phyloP scores from a whole-genome alignment of 2,329 filamentous ascomycete genomes.

The Tolypocladium inflatum region DNA sequence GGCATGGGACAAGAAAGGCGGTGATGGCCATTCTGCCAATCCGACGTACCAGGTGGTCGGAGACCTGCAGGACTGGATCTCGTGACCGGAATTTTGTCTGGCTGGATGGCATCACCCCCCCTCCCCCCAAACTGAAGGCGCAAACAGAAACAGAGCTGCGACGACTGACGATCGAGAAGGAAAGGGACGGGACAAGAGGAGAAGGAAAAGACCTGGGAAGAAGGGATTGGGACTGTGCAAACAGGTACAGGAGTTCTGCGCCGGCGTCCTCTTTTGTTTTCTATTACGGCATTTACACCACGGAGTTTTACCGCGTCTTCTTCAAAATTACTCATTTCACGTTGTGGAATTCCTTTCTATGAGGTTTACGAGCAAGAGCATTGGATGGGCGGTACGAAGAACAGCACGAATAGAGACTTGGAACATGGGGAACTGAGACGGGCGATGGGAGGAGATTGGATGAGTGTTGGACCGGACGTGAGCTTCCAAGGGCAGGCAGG shows the following conservation, averaged over 20 bases:
- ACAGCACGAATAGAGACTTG: neutral
- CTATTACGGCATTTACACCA: neutral
- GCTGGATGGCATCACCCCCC: neutral
- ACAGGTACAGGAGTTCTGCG: conserved; percentile 5
- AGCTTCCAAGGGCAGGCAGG: neutral
- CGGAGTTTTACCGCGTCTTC: neutral
- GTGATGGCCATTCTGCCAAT: conserved; percentile 29
- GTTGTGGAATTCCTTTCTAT: too few relatives aligned
- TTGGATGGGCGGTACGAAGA: neutral
- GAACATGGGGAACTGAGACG: neutral
- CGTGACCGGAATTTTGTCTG: conserved; percentile 8
- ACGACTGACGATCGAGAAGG: neutral
- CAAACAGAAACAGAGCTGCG: neutral
- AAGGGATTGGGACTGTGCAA: conserved; percentile 5
- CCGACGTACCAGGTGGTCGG: conserved; percentile 31
- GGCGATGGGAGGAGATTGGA: neutral
- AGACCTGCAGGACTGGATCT: conserved; percentile 28
- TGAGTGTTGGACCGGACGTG: neutral
- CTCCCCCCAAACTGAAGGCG: neutral
- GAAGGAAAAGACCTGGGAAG: neutral
- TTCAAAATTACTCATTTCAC: neutral
- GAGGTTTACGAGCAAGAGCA: neutral
- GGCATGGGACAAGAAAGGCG: conserved; percentile 35
- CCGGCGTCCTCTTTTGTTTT: neutral
- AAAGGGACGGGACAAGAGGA: neutral